Evolutionary conservation across 2,329 filamentous ascomycete genomes (phyloP).

Genomic region (Talaromyces verruculosus): DNA sequence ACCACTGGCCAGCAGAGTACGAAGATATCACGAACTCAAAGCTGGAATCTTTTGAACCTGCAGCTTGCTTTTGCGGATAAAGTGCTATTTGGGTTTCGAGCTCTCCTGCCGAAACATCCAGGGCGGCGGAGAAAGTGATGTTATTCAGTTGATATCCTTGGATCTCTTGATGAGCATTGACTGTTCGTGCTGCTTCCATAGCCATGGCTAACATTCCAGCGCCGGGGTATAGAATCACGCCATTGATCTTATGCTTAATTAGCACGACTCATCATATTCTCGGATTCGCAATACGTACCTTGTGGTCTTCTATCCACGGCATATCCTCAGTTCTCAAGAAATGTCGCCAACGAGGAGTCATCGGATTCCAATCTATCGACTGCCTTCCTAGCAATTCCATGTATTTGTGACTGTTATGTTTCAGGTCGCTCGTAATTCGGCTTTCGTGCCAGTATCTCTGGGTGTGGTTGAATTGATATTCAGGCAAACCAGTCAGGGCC

Average conservation of each 20-base stretch:
- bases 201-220: slow-evolving; percentile 33
- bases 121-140: background rate
- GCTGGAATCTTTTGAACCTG: background rate
- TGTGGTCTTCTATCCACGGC: slow-evolving; percentile 37
- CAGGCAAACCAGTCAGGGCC: slow-evolving; percentile 27
- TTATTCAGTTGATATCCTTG: background rate
- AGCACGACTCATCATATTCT: background rate
- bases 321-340: slow-evolving; percentile 31
- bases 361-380: slow-evolving; percentile 26
- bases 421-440: slow-evolving; percentile 18
- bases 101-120: background rate
- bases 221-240: slow-evolving; percentile 33
- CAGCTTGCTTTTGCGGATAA: background rate
- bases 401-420: background rate
- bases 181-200: slow-evolving; percentile 26
- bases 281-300: slow-evolving; percentile 21
- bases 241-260: slow-evolving; percentile 23
- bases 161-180: background rate
- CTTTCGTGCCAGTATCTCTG: slow-evolving; percentile 24
- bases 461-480: slow-evolving; percentile 27
- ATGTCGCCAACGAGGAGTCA: slow-evolving; percentile 33
- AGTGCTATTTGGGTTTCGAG: background rate
- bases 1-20: background rate
- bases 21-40: background rate
- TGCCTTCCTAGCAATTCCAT: slow-evolving; percentile 21